phyloP scores from a whole-genome alignment of 1,284 basidiomycete genomes.

The Austropuccinia psidii region DNA sequence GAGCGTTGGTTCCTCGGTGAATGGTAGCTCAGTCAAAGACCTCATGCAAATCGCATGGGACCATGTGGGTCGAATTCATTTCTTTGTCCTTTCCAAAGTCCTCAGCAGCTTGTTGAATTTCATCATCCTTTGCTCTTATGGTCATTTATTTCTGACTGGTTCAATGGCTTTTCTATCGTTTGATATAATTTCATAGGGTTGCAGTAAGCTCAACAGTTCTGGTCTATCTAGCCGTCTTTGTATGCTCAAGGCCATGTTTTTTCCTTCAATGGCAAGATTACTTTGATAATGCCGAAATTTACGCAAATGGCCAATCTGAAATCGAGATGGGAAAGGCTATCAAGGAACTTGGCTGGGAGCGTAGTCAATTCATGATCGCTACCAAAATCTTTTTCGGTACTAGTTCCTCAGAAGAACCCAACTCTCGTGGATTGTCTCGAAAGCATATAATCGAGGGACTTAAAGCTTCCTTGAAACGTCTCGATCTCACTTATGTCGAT shows the following conservation, averaged over 20 bases:
- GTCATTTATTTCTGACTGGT: background rate
- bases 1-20: slow-evolving; percentile 62
- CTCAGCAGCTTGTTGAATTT: background rate
- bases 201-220: slow-evolving; percentile 6
- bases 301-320: slow-evolving; percentile 65
- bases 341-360: slow-evolving; percentile 62
- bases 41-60: slow-evolving; percentile 55
- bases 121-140: slow-evolving; percentile 29
- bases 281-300: slow-evolving; percentile 62
- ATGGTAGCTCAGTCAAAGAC: slow-evolving; percentile 62
- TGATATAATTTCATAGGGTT: slow-evolving; percentile 2
- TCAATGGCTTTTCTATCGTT: background rate
- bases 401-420: slow-evolving; percentile 53
- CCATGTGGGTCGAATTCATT: slow-evolving; percentile 20
- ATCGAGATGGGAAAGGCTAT: slow-evolving; percentile 64
- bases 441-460: slow-evolving; percentile 79
- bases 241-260: background rate
- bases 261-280: slow-evolving; percentile 41
- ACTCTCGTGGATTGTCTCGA: slow-evolving; percentile 57
- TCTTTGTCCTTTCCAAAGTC: too few species aligned
- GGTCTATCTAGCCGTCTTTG: background rate
- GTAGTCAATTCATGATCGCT: slow-evolving; percentile 65
- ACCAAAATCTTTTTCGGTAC: slow-evolving; percentile 57
- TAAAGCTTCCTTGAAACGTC: slow-evolving; percentile 60
- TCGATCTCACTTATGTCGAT: slow-evolving; percentile 62